Evolutionary conservation across 139 green algal genomes (phyloP).

Genomic region (Mesotaenium endlicherianum): DNA sequence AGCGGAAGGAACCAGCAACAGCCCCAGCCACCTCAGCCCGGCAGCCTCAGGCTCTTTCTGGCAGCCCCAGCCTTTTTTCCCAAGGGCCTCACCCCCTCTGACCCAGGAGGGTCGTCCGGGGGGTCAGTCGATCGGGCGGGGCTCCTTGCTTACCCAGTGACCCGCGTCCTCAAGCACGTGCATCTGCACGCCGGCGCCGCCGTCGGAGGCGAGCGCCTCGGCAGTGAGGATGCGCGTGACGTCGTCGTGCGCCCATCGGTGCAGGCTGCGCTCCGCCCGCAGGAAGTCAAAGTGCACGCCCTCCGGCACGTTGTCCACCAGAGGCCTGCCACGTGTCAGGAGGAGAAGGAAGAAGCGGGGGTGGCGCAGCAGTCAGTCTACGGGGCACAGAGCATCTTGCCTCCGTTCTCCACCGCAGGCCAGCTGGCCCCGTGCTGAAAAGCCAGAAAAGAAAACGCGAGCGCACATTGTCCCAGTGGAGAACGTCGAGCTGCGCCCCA

Average conservation of each 20-base stretch:
- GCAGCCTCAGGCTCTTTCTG: neutral
- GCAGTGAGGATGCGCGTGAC: slow-evolving; percentile 10
- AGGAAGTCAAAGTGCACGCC: slow-evolving; percentile 47
- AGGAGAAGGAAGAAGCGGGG: too few species aligned
- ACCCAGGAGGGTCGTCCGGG: too few species aligned
- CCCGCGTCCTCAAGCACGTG: slow-evolving; percentile 46
- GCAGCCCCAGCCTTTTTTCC: neutral
- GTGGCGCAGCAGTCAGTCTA: too few species aligned
- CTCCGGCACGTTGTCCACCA: slow-evolving; percentile 41
- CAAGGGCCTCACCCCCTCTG: too few species aligned
- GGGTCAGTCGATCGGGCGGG: too few species aligned
- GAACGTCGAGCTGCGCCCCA: too few species aligned
- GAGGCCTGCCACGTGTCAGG: neutral
- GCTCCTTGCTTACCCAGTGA: slow-evolving; percentile 42
- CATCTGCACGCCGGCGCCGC: slow-evolving; percentile 30
- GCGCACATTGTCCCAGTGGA: too few species aligned
- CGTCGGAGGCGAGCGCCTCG: neutral
- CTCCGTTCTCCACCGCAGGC: too few species aligned
- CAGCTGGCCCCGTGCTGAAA: too few species aligned
- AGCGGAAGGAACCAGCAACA: neutral
- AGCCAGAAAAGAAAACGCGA: too few species aligned
- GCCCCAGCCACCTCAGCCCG: neutral
- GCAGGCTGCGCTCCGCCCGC: slow-evolving; percentile 33
- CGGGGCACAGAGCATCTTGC: too few species aligned
- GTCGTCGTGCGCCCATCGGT: slow-evolving; percentile 38